Percentiles rank a stretch among this genome's conserved stretches.
phyloP scores from a whole-genome alignment of 1,139 yeast genomes.

The Pichia sp. region DNA sequence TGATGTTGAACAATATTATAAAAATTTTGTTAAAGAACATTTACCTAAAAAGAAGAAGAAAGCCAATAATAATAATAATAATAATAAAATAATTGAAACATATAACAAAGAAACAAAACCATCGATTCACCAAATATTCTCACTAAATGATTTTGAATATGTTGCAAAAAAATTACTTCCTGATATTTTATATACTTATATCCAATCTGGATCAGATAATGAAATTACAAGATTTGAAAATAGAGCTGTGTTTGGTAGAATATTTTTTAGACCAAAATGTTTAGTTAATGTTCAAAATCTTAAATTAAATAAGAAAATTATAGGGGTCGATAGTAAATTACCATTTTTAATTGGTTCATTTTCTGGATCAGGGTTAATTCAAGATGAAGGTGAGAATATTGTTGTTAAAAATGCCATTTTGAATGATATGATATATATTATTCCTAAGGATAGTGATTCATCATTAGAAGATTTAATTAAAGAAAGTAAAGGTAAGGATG shows the following conservation, averaged over 20 bases:
- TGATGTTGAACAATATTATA: constrained; percentile 5
- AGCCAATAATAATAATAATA: background rate
- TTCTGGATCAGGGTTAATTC: constrained; percentile 54
- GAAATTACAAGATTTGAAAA: constrained; percentile 29
- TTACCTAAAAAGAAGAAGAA: constrained; percentile 4
- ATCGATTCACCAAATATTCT: constrained; percentile 23
- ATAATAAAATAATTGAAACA: background rate
- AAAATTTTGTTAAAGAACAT: constrained; percentile 1
- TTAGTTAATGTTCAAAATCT: constrained; percentile 36
- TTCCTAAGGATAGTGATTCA: constrained; percentile 42
- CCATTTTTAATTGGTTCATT: constrained; percentile 61
- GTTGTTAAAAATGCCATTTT: constrained; percentile 38
- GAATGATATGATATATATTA: constrained; percentile 41
- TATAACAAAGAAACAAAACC: constrained; percentile 10
- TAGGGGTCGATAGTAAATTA: constrained; percentile 34
- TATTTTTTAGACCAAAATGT: constrained; percentile 37
- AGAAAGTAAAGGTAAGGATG: constrained; percentile 35
- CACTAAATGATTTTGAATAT: constrained; percentile 30
- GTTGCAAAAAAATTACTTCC: constrained; percentile 28
- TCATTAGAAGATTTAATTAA: constrained; percentile 41
- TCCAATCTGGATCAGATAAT: constrained; percentile 29
- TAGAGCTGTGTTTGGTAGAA: constrained; percentile 28
- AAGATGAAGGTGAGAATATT: constrained; percentile 50
- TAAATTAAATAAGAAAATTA: constrained; percentile 32
- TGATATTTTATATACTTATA: constrained; percentile 25